A percentile compares a stretch with the other conserved stretches of the same genome.
phyloP scores from a whole-genome alignment of 2,329 filamentous ascomycete species.

The Aspergillus pseudoterreus region DNA sequence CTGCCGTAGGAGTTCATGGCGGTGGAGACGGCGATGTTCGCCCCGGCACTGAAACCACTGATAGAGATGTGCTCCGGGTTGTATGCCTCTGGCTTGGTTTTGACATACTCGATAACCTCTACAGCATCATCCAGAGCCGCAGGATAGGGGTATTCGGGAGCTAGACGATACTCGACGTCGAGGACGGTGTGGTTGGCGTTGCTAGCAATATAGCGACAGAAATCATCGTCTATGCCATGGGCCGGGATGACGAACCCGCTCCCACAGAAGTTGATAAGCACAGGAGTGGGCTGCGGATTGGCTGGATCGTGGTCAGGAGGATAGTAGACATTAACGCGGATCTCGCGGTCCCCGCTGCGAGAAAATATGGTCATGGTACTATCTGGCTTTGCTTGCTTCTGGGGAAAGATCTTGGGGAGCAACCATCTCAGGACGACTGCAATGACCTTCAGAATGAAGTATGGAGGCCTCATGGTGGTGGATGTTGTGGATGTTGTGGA shows the following conservation, averaged over 20 bases:
- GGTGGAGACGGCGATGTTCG: slow-evolving; percentile 24
- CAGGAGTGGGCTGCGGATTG: slow-evolving; percentile 9
- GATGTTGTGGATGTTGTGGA: neutral
- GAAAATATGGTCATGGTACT: slow-evolving; percentile 19
- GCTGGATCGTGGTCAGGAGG: neutral
- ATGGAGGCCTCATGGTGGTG: neutral
- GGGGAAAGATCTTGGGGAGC: neutral
- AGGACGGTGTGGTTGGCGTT: slow-evolving; percentile 27
- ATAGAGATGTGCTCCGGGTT: slow-evolving; percentile 27
- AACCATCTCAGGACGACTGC: neutral
- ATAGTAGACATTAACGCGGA: slow-evolving; percentile 26
- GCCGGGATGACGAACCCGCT: slow-evolving; percentile 27
- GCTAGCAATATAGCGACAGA: slow-evolving; percentile 20
- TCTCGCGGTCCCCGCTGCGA: slow-evolving; percentile 19
- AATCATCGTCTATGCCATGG: slow-evolving; percentile 26
- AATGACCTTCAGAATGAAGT: slow-evolving; percentile 4
- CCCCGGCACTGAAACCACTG: slow-evolving; percentile 42
- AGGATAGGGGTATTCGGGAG: slow-evolving; percentile 38
- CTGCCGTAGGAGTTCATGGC: slow-evolving; percentile 1
- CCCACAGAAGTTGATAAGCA: slow-evolving; percentile 29
- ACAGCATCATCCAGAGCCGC: slow-evolving; percentile 34
- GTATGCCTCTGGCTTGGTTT: slow-evolving; percentile 26
- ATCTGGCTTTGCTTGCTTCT: slow-evolving; percentile 17
- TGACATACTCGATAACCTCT: slow-evolving; percentile 32
- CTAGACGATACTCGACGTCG: slow-evolving; percentile 37